Conservation (phyloP, 1,284 basidiomycete species). For the Apiotrichum brassicae region DNA sequence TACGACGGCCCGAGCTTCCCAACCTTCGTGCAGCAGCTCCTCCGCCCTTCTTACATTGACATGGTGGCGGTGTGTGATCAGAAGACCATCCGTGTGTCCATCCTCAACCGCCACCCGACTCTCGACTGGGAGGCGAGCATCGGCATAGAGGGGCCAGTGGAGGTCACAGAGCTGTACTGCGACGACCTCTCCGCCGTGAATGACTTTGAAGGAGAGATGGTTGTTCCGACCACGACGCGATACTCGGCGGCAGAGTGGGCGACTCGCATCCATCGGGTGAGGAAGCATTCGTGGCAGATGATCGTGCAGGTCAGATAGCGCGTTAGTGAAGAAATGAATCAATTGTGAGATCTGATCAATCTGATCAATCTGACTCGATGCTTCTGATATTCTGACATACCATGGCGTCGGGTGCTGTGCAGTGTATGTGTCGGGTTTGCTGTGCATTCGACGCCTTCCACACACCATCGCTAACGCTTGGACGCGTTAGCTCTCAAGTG, state of each 20-base stretch:
- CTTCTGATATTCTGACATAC: too few relatives aligned
- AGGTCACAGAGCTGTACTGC: constrained; percentile 32
- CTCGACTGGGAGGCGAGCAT: constrained; percentile 28
- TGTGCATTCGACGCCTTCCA: too few relatives aligned
- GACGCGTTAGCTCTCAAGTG: too few relatives aligned
- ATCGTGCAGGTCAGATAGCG: constrained; percentile 5
- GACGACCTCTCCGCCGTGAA: constrained; percentile 36
- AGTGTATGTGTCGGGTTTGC: too few relatives aligned
- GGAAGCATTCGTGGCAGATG: constrained; percentile 41
- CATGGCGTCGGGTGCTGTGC: too few relatives aligned
- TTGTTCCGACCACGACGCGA: constrained; percentile 22
- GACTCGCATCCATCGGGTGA: constrained; percentile 15
- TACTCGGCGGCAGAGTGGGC: constrained; percentile 21
- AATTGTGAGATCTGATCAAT: too few relatives aligned
- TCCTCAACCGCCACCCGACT: constrained; percentile 38
- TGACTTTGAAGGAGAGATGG: constrained; percentile 31
- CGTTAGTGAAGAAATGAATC: too few relatives aligned
- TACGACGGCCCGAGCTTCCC: constrained; percentile 38
- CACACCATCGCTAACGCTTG: too few relatives aligned
- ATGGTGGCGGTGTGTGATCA: constrained; percentile 28
- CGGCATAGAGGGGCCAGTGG: constrained; percentile 16
- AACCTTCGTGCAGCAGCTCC: constrained; percentile 30
- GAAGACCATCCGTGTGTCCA: constrained; percentile 18
- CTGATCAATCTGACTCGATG: too few relatives aligned
- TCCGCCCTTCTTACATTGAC: constrained; percentile 35